Conservation (phyloP, 441 rosid species). For the Arabidopsis hybrid region DNA sequence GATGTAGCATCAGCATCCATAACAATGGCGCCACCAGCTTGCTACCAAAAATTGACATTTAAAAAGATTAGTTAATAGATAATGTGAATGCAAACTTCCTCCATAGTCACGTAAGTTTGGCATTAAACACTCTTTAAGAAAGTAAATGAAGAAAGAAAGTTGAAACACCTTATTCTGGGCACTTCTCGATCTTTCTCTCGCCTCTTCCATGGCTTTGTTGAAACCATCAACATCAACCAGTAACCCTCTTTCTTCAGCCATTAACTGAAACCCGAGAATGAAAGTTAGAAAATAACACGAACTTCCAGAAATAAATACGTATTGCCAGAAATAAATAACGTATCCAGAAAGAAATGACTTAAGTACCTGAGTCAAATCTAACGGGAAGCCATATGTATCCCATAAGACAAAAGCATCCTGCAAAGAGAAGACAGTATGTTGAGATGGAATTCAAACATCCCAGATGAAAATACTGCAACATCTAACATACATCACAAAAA, state of each 20-base stretch:
- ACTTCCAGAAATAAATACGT: constrained; percentile 15
- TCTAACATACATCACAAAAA: constrained; percentile 6
- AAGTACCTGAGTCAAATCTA: constrained; percentile 95
- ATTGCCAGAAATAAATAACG: constrained; percentile 7
- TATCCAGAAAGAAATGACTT: not conserved
- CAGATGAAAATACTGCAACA: constrained; percentile 4
- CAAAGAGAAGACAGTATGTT: constrained; percentile 42
- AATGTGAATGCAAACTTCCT: not conserved
- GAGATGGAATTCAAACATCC: constrained; percentile 12
- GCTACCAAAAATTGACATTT: constrained; percentile 57
- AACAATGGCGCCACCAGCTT: constrained; percentile 84
- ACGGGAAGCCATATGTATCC: constrained; percentile 97
- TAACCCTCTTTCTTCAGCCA: constrained; percentile 96
- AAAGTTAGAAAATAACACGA: constrained; percentile 32
- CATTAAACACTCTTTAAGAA: constrained; percentile 9
- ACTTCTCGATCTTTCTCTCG: constrained; percentile 94
- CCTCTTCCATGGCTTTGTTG: constrained; percentile 87
- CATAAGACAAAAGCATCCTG: constrained; percentile 98
- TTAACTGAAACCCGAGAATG: constrained; percentile 58
- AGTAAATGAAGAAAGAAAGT: constrained; percentile 7
- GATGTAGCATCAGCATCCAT: constrained; percentile 99
- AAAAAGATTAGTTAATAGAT: constrained; percentile 29
- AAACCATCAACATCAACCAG: constrained; percentile 85
- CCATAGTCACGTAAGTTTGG: constrained; percentile 18
- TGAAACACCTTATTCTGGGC: constrained; percentile 81